These are phyloP conservation scores for Tagetes erecta DNA, from an alignment of 129 eudicot genomes.

Conservation along the genomic window DNA sequence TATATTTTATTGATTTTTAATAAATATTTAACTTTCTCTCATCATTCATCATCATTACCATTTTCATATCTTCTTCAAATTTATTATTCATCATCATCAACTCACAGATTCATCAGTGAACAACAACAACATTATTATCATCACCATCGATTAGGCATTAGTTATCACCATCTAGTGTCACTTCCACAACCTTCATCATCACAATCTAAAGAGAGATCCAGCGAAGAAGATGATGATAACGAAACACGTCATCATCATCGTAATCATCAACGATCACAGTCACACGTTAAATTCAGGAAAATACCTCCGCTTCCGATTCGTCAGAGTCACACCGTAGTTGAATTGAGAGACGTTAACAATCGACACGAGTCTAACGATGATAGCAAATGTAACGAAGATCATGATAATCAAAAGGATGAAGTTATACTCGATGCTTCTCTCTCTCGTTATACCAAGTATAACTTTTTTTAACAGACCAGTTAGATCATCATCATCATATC, in stretches of 20 bases:
- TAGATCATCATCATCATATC: too few species aligned
- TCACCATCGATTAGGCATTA: too few species aligned
- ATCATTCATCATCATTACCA: too few species aligned
- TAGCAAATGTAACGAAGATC: background rate
- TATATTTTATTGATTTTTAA: too few species aligned
- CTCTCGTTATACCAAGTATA: background rate
- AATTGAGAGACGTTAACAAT: conserved; percentile 21
- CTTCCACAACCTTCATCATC: conserved; percentile 31
- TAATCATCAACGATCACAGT: conserved; percentile 25
- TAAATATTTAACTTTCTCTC: too few species aligned
- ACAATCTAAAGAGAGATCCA: conserved; percentile 11
- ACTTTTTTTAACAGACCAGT: too few species aligned
- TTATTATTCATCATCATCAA: too few species aligned
- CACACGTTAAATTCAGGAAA: conserved; percentile 54
- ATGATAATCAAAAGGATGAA: conserved; percentile 31
- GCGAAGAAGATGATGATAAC: conserved; percentile 5
- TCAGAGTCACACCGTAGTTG: conserved; percentile 28
- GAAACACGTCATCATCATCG: conserved; percentile 1
- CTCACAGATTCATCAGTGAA: too few species aligned
- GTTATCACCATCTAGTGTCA: conserved; percentile 14
- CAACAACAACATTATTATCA: too few species aligned
- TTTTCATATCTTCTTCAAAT: too few species aligned
- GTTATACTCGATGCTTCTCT: conserved; percentile 40
- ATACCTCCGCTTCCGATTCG: conserved; percentile 51
- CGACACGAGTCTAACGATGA: conserved; percentile 23